These are phyloP conservation scores for Trichopus zeylanicus DNA, from an alignment of 116 monocot genomes.

Conservation along the genomic window DNA sequence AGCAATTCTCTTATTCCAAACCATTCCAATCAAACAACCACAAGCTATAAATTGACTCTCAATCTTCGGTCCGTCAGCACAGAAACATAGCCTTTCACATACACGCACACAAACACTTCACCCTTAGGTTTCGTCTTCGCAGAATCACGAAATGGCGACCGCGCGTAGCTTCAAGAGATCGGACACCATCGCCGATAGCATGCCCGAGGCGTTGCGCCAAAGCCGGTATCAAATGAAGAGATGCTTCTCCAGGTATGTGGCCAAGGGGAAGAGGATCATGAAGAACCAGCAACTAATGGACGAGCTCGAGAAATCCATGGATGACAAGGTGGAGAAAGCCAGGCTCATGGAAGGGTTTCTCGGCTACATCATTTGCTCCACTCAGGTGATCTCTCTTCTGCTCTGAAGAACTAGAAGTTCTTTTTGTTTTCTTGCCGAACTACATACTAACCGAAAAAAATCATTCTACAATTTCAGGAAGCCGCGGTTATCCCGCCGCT, in stretches of 20 bases:
- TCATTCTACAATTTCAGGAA: constrained; percentile 38
- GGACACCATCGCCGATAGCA: constrained; percentile 74
- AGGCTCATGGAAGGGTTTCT: constrained; percentile 87
- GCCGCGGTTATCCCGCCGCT: constrained; percentile 72
- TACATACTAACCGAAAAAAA: too few relatives aligned
- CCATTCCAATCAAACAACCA: not conserved
- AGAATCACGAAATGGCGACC: constrained; percentile 25
- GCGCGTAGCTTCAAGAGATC: constrained; percentile 55
- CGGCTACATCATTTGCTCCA: constrained; percentile 80
- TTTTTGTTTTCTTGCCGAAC: too few relatives aligned
- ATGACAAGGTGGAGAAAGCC: constrained; percentile 64
- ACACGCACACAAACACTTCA: too few relatives aligned
- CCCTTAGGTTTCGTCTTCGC: too few relatives aligned
- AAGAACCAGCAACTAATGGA: constrained; percentile 75
- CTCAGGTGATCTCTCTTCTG: constrained; percentile 42
- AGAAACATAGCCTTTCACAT: too few relatives aligned
- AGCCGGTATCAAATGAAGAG: constrained; percentile 94
- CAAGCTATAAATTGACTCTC: not conserved
- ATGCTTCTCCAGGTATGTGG: constrained; percentile 70
- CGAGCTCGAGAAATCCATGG: constrained; percentile 77
- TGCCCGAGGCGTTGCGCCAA: constrained; percentile 82
- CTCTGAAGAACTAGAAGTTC: too few relatives aligned
- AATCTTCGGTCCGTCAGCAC: too few relatives aligned
- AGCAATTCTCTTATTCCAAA: constrained; percentile 9
- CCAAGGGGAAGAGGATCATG: constrained; percentile 81